Base-by-base conservation (phyloP, 805 yeast genomes). In the Kodamaea lidongshanica region DNA sequence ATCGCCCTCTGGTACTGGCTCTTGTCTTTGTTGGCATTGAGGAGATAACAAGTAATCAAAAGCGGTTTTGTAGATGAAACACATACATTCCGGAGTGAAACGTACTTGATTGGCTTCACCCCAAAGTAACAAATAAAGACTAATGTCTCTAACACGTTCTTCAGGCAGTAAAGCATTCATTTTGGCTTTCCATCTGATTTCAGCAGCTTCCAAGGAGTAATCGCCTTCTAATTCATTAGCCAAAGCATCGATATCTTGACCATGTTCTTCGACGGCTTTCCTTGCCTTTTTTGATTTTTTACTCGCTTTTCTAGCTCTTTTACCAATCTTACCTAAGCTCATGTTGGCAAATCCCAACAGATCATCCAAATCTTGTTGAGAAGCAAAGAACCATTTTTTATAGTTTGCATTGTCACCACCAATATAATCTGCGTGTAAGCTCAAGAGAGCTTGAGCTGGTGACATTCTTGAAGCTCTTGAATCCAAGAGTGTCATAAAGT, bases 11-110 rank as follows among this genome's bases (percentile, higher is more conserved):
- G 89, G 86, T 41, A 80, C 81, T 28, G 88, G 83, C 46, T 80
- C 87, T 28, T 67, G 70, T 61, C 86, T 77, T 60, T 84, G 87
- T 67, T 84, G 94, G 64, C 96, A 87, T 50, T 82, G 78, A 32
- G 94, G 94, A 33, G 95, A 84, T 39, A 74, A 64, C 54, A 86
- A 70, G 63, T 92, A 88, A 61, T 92, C 98, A 43, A 72, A 72
- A 35, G 96, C 95, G 58, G 94, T 84, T 69, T 94, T 89, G 74
- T 78, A 94, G 52, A 92, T 79, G 72, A 83, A 92, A 73, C 96
- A 85, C 40, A 92, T 65, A 64, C 82, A 72, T 39, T 70, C 75
- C 5, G 81, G 73, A 34, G 92, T 81, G 66, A 92, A 92, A 62
- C 99, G 82, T 36, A 89, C 94, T 67, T 83, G 92, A 61, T 83